phyloP scores from a whole-genome alignment of 139 green algal genomes.

The Chlamydomonas sphaeroides region DNA sequence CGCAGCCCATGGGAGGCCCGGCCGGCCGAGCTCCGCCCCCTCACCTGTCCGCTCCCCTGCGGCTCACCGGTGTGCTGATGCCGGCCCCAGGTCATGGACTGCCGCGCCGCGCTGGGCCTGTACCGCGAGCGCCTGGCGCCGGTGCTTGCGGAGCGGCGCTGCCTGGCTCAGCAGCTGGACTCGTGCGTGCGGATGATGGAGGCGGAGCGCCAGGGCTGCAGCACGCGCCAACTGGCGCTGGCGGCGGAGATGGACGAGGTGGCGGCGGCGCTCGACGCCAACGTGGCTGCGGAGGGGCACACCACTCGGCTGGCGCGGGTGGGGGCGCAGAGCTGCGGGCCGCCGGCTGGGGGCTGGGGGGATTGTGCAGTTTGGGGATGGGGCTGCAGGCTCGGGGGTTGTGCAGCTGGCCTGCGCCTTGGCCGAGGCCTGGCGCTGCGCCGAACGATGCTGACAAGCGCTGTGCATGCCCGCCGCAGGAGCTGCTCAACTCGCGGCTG shows the following conservation, averaged over 20 bases:
- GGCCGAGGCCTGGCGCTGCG: no score
- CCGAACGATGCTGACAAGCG: no score
- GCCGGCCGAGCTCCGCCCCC: no score
- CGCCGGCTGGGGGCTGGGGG: no score
- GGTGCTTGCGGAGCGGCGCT: slow-evolving; percentile 29
- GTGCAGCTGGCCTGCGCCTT: no score
- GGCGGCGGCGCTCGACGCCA: neutral
- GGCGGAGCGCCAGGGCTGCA: slow-evolving; percentile 15
- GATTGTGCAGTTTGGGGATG: no score
- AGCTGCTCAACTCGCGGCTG: neutral
- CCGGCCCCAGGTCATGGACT: slow-evolving; percentile 24
- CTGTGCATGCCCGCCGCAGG: neutral
- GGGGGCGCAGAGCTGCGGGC: neutral
- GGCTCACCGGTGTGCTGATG: no score
- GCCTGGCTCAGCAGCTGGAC: neutral
- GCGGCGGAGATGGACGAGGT: slow-evolving; percentile 14
- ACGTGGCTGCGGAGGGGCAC: slow-evolving; percentile 21
- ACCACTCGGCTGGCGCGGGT: slow-evolving; percentile 14
- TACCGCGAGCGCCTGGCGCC: slow-evolving; percentile 34
- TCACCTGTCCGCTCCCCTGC: no score
- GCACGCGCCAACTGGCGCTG: slow-evolving; percentile 8
- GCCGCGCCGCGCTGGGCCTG: slow-evolving; percentile 15
- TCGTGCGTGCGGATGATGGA: neutral
- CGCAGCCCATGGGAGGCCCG: no score
- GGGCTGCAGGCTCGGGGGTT: no score